Evolutionary conservation across 192 early-diverging fungal genomes (phyloP), one percentile per base, ranked within the genome.

Genomic region (Coemansia sp.): DNA sequence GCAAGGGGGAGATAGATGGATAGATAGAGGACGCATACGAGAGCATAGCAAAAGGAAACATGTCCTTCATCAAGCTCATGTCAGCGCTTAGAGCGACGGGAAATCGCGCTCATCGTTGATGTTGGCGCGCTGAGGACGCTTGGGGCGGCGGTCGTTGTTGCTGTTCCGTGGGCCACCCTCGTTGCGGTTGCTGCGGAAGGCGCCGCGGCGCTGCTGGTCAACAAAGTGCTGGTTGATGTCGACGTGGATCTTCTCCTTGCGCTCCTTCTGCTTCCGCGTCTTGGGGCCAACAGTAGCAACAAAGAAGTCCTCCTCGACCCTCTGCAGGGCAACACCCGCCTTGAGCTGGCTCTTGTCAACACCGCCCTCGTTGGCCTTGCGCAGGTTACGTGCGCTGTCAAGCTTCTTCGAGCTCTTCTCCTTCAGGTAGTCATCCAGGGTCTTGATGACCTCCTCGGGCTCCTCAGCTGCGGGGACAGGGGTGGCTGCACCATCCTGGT

Each of bases 321-420:
- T 87, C 52, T 84, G 67, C 59, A 96, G 79, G 28, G 85, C 79
- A 66, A 88, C 86, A 55, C 84, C 74, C 59, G 84, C 83, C 87
- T 94, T 93, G 85, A 91, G 92, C 79, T 93, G 84, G 60, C 79
- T 71, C 45, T 92, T 85, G 64, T 95, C 94, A 29, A 85, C 84
- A 47, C 88, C 94, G 47, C 88, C 94, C 69, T 95, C 92, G 82
- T 96, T 96, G 70, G 94, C 86, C 74, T 90, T 86, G 67, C 96
- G 88, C 37, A 86, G 72, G 23, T 80, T 68, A 11, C 84, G 86
- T 42, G 84, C 83, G 56, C 83, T 65, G 34, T 86, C 81, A 53
- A 86, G 77, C 23, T 84, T 50, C 50, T 72, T 65, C 61, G 74
- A 69, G 40, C 85, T 86, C 81, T 82, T 83, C 69, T 89, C 89